Base-by-base conservation (phyloP, 2,329 filamentous ascomycete species). In the Fusarium chlamydosporum region DNA sequence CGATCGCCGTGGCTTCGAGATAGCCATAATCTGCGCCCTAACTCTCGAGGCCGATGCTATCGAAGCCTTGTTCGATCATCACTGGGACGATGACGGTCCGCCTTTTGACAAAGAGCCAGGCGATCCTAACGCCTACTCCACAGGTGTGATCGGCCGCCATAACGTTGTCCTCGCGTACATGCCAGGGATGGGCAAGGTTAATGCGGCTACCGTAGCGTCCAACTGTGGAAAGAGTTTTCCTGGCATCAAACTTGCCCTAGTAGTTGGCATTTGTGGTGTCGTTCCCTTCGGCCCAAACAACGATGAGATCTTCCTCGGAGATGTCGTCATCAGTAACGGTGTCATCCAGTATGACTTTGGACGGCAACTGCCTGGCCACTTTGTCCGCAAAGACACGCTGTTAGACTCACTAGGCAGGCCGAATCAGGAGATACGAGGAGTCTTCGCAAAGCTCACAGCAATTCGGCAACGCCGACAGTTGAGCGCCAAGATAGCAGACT, bases 261-360 rank as follows among this genome's bases (percentile, higher is more conserved):
- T 65, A 0, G 51, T 65, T 0, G 61, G 61, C 0, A 13, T 63
- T 0, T 65, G 61, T 8, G 52, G 61, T 2, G 7, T 12, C 3
- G 52, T 33, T 2, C 61, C 61, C 0, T 5, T 57, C 2, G 6
- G 4, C 1, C 18, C 12, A 2, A 16, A 3, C 0, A 1, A 7
- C 1, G 18, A 34, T 0, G 27, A 43, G 2, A 53, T 65, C 1
- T 3, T 57, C 0, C 12, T 65, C 0, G 61, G 61, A 2, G 61
- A 65, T 13, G 15, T 65, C 2, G 27, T 65, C 4, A 20, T 63
- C 1, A 65, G 58, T 13, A 8, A 27, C 0, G 61, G 52, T 0
- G 23, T 65, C 3, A 6, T 63, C 0, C 61, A 65, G 2, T 23
- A 57, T 13, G 61, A 65, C 12, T 23, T 65, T 8, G 61, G 41